Evolutionary conservation across 1,284 basidiomycete species (phyloP), one percentile per base, ranked within the genome.

Genomic region (Austroboletus novae-zelandiae): DNA sequence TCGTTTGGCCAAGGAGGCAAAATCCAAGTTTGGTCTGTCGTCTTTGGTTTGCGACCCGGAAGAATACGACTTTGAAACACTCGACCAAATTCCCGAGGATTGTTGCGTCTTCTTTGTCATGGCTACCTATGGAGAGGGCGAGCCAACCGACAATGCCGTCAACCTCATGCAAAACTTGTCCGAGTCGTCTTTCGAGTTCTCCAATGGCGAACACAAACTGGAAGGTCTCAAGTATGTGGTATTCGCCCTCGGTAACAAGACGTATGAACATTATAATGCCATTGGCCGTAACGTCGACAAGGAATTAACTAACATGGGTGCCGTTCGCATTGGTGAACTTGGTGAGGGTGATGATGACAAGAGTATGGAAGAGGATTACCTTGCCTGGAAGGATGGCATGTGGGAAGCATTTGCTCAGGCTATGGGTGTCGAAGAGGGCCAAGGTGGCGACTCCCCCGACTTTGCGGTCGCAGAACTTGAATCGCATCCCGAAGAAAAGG

Each of bases 351-450:
- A 99, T 66, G 96, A 99, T 68, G 96, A 99, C 73, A 97, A 97
- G 78, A 94, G 91, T 66, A 96, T 99, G 92, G 96, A 99, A 71
- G 97, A 99, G 74, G 96, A 99, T 73, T 99, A 98, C 69, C 81
- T 99, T n/a, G 94, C 92, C 57, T 99, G 96, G 96, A 99, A 99
- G 72, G 96, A 99, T 68, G 81, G 78, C 61, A 95, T 98, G 94
- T 98, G 94, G 86, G 86, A 89, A 41, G 83, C 85, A 6, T 92
- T 99, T 54, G 81, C 93, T 27, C 71, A 79, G 56, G 80, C 81
- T 43, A 81, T 98, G 78, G 80, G 80, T 55, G 91, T 98, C 50
- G 94, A 98, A 70, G 96, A 98, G 71, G 96, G 97, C 51, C 92
- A 93, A 60, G 93, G 93, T 50, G 94, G 92, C 52, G 96, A 98